phyloP scores from a whole-genome alignment of 192 early-diverging fungal genomes.

The Coemansia javaensis region DNA sequence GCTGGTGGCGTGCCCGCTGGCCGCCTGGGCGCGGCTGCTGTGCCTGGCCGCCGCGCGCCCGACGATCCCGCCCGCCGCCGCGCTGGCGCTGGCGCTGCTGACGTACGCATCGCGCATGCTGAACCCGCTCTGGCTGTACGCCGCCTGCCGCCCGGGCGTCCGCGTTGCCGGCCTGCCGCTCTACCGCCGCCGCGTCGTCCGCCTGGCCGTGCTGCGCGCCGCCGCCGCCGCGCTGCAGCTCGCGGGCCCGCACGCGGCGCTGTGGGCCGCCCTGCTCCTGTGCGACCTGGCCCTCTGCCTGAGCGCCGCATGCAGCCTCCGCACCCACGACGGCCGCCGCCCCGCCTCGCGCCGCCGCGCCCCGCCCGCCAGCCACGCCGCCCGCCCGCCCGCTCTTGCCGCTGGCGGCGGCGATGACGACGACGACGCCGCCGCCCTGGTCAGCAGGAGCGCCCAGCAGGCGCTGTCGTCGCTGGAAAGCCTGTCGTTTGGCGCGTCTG shows the following conservation, averaged over 20 bases:
- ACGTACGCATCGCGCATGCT: constrained; percentile 19
- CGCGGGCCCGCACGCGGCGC: background rate
- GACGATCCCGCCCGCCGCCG: background rate
- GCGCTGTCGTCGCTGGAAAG: constrained; percentile 21
- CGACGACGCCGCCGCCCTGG: background rate
- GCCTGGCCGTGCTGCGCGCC: constrained; percentile 12
- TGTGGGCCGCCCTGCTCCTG: constrained; percentile 2
- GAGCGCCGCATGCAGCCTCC: constrained; percentile 7
- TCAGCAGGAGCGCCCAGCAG: constrained; percentile 1
- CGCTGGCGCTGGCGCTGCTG: constrained; percentile 5
- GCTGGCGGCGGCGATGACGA: background rate
- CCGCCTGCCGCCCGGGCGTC: constrained; percentile 23
- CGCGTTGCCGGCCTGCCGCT: constrained; percentile 24
- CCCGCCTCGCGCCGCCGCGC: constrained; percentile 4
- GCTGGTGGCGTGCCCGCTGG: constrained; percentile 6
- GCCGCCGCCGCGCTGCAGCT: constrained; percentile 7
- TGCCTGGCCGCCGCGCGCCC: background rate
- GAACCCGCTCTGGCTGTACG: constrained; percentile 39
- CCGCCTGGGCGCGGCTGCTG: constrained; percentile 14
- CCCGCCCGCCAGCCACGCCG: background rate
- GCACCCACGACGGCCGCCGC: constrained; percentile 8
- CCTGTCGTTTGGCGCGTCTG: constrained; percentile 36
- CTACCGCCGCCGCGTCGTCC: constrained; percentile 17
- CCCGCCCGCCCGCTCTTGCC: background rate
- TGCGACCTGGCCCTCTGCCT: constrained; percentile 21